These are phyloP conservation scores for Tanacetum coccineum DNA, from an alignment of 129 eudicot species.

Conservation along the genomic window DNA sequence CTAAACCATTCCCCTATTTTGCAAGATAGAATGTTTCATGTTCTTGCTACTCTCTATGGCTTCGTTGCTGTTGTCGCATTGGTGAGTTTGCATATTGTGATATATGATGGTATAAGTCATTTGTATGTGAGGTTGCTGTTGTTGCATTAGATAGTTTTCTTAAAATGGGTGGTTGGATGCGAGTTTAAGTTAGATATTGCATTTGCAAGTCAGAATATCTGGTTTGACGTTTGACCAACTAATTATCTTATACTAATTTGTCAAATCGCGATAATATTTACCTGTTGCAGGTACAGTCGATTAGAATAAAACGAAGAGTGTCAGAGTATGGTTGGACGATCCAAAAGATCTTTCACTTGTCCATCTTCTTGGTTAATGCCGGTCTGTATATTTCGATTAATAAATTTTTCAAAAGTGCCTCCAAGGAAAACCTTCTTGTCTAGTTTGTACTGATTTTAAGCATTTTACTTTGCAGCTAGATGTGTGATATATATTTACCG, in stretches of 20 bases:
- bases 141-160: no score
- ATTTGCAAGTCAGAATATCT: no score
- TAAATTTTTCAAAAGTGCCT: constrained; percentile 4
- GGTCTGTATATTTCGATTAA: constrained; percentile 46
- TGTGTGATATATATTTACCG: constrained; percentile 66
- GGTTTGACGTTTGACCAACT: not conserved
- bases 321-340: constrained; percentile 98
- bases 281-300: constrained; percentile 63
- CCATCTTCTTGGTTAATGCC: constrained; percentile 86
- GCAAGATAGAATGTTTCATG: constrained; percentile 83
- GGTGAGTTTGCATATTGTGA: constrained; percentile 26
- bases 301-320: constrained; percentile 81
- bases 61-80: constrained; percentile 62
- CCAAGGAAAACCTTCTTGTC: not conserved
- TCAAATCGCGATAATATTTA: not conserved
- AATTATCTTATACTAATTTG: not conserved
- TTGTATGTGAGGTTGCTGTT: no score
- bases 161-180: constrained; percentile 3
- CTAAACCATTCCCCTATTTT: constrained; percentile 57
- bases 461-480: constrained; percentile 52
- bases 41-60: constrained; percentile 68
- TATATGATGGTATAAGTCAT: not conserved
- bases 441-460: not conserved
- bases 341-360: constrained; percentile 94
- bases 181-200: not conserved